These are phyloP conservation scores for Nitzschia putrida DNA, from an alignment of 108 stramenopile species.

Conservation along the genomic window DNA sequence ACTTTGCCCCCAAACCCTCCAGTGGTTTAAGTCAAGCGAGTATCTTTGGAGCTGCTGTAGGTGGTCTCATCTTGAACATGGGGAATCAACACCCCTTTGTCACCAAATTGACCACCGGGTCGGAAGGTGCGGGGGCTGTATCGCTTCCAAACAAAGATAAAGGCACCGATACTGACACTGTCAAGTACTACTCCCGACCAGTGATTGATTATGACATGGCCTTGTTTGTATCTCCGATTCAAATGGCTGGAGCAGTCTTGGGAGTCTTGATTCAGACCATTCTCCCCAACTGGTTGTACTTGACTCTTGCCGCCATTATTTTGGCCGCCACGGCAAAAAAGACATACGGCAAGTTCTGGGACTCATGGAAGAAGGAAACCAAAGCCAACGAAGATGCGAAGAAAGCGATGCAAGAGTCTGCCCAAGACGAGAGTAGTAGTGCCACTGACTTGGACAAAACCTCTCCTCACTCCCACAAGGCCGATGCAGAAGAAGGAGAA, in stretches of 20 bases:
- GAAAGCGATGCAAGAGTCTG: not conserved
- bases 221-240: conserved; percentile 57
- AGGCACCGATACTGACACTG: conserved; percentile 27
- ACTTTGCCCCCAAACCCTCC: conserved; percentile 56
- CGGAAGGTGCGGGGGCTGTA: not conserved
- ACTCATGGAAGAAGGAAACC: conserved; percentile 39
- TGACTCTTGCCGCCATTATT: conserved; percentile 46
- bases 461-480: not conserved
- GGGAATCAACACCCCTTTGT: conserved; percentile 47
- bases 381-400: not conserved
- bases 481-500: not conserved
- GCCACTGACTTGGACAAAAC: not conserved
- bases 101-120: not conserved
- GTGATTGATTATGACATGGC: conserved; percentile 68
- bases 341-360: conserved; percentile 50
- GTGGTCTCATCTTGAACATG: conserved; percentile 56
- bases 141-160: conserved; percentile 12
- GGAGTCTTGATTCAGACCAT: conserved; percentile 57
- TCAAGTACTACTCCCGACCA: conserved; percentile 61
- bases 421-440: not conserved
- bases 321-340: conserved; percentile 53
- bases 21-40: conserved; percentile 62
- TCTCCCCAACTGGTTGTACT: conserved; percentile 58
- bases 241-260: conserved; percentile 69
- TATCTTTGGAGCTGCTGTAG: conserved; percentile 63